These are phyloP conservation scores for Trametes gibbosa DNA, from an alignment of 768 basidiomycete genomes.

Conservation along the genomic window DNA sequence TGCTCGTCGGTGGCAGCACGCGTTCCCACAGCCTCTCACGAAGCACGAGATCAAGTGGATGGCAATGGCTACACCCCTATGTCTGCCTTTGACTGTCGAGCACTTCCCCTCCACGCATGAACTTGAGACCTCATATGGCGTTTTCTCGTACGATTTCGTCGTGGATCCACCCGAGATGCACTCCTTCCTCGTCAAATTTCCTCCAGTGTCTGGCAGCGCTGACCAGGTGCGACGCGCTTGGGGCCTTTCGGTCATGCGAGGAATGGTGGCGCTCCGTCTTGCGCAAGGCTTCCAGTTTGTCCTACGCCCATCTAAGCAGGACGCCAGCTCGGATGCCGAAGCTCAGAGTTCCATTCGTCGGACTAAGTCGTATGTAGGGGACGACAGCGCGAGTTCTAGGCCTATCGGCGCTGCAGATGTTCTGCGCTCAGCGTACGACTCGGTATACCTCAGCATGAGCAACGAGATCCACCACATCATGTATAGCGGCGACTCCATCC, in stretches of 20 bases:
- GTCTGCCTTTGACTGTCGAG: constrained; percentile 88
- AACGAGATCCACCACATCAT: constrained; percentile 94
- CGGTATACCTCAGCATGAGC: constrained; percentile 90
- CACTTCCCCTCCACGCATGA: constrained; percentile 78
- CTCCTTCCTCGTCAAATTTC: constrained; percentile 80
- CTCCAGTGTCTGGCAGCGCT: constrained; percentile 42
- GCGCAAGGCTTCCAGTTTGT: constrained; percentile 96
- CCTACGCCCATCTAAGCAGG: constrained; percentile 43
- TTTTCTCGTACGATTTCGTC: constrained; percentile 86
- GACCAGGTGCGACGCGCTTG: constrained; percentile 66
- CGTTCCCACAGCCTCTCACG: constrained; percentile 66
- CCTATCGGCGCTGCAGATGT: constrained; percentile 67
- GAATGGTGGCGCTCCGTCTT: constrained; percentile 89
- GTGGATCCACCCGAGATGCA: constrained; percentile 81
- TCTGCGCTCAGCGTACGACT: constrained; percentile 55
- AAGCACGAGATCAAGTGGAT: constrained; percentile 94
- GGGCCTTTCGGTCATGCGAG: constrained; percentile 83
- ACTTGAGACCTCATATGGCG: constrained; percentile 72
- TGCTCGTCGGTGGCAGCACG: constrained; percentile 89
- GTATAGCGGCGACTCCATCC: constrained; percentile 88
- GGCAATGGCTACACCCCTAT: constrained; percentile 78
- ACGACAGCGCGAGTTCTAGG: constrained; percentile 51
- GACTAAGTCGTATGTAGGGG: constrained; percentile 53
- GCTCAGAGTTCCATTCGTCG: constrained; percentile 38
- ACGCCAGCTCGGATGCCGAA: constrained; percentile 31